Percentiles rank a stretch among this genome's conserved stretches.
Conservation (phyloP, 2,329 filamentous ascomycete species). For the Fusarium sacchari region DNA sequence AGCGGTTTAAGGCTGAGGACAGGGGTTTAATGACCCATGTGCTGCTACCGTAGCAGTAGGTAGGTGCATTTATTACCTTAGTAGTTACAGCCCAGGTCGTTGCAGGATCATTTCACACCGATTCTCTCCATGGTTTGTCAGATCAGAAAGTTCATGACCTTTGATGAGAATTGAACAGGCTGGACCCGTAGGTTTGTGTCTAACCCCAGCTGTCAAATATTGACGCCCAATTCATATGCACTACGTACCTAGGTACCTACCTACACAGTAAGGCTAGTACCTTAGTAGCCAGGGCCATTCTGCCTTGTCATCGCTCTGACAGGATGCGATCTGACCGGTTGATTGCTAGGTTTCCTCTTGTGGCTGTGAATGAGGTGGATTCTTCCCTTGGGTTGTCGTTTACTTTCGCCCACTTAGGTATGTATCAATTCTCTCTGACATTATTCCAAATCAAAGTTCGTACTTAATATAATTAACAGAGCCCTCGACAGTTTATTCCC, state of each 20-base stretch:
- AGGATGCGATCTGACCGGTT: slow-evolving; percentile 4
- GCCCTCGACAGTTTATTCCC: not conserved
- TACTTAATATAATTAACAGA: not conserved
- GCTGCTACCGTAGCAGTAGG: not conserved
- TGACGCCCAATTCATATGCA: not conserved
- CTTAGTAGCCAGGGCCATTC: not conserved
- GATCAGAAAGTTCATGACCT: slow-evolving; percentile 13
- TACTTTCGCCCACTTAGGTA: not conserved
- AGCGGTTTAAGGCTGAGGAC: slow-evolving; percentile 41
- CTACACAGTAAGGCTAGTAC: not conserved
- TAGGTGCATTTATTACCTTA: slow-evolving; percentile 1
- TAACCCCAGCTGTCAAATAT: not conserved
- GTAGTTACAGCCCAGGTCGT: not conserved
- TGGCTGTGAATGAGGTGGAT: slow-evolving; percentile 6
- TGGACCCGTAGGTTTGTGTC: not conserved
- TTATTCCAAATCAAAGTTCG: not conserved
- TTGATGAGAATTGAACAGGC: not conserved
- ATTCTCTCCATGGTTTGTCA: slow-evolving; percentile 3
- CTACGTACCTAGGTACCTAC: not conserved
- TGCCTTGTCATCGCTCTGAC: slow-evolving; percentile 3
- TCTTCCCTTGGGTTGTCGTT: not conserved
- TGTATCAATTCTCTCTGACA: not conserved
- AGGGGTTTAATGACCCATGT: slow-evolving; percentile 26
- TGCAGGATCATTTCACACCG: slow-evolving; percentile 14
- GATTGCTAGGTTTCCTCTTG: slow-evolving; percentile 2